Evolutionary conservation across 108 stramenopile genomes (phyloP).

Genomic region (Schizochytrium sp.): DNA sequence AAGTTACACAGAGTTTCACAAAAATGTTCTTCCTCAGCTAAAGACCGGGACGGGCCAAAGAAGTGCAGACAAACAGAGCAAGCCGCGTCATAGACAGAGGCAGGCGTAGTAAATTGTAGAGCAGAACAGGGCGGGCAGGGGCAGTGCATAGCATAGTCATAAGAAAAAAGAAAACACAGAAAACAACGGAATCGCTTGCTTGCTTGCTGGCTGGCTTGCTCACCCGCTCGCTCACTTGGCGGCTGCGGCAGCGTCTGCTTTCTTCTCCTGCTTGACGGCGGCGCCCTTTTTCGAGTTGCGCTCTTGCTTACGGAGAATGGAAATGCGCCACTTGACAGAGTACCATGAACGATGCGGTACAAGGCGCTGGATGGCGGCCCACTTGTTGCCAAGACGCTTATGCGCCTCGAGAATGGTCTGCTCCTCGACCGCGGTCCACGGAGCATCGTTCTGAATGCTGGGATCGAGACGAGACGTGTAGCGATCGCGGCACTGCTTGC

Average conservation of each 20-base stretch:
- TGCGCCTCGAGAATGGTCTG: slow-evolving; percentile 14
- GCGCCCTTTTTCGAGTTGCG: neutral
- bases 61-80: no score
- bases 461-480: slow-evolving; percentile 10
- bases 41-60: no score
- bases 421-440: neutral
- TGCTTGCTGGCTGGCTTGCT: no score
- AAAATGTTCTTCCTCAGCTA: neutral
- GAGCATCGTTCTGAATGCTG: neutral
- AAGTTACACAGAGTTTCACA: neutral
- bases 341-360: neutral
- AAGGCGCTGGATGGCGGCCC: neutral
- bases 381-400: neutral
- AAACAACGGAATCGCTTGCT: neutral
- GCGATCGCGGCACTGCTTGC: slow-evolving; percentile 17
- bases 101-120: no score
- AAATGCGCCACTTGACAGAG: slow-evolving; percentile 3
- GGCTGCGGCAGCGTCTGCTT: neutral
- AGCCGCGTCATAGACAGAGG: no score
- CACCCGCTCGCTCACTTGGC: neutral
- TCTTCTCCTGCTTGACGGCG: neutral
- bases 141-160: neutral
- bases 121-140: neutral
- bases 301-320: neutral
- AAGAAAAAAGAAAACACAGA: neutral